Conservation (phyloP, 2,329 filamentous ascomycete species). For the Apiospora kogelbergensis region DNA sequence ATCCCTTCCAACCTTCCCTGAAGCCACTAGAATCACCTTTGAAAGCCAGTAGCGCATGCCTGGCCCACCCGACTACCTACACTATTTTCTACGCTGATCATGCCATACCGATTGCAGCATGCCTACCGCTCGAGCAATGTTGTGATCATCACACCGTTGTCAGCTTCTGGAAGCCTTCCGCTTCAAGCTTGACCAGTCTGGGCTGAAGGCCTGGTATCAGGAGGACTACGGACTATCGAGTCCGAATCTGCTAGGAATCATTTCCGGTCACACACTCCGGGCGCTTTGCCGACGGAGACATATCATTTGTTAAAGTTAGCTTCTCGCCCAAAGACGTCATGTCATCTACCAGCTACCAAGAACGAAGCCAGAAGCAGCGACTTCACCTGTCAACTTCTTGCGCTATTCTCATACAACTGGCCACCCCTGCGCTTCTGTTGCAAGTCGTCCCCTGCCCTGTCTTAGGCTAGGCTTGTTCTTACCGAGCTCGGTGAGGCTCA, state of each 20-base stretch:
- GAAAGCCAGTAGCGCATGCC: neutral
- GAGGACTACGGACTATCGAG: neutral
- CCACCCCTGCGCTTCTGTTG: neutral
- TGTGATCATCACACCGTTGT: neutral
- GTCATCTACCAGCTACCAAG: neutral
- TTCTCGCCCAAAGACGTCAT: neutral
- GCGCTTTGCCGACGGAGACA: neutral
- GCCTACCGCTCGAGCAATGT: constrained; percentile 5
- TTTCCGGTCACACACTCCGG: neutral
- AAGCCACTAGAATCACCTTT: neutral
- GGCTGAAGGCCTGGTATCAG: neutral
- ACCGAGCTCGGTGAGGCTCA: neutral
- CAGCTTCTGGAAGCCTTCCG: constrained; percentile 4
- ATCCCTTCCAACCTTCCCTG: neutral
- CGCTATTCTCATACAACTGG: neutral
- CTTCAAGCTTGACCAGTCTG: neutral
- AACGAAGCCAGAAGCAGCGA: neutral
- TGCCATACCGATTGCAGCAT: constrained; percentile 3
- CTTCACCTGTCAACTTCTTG: neutral
- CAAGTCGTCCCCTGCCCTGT: neutral
- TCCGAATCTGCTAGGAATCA: neutral
- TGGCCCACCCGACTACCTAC: neutral
- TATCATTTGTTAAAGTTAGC: neutral
- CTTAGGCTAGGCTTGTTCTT: neutral
- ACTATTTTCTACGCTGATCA: neutral